Evolutionary conservation across 1,284 basidiomycete genomes (phyloP).

Genomic region (Lignosus rhinocerotis): DNA sequence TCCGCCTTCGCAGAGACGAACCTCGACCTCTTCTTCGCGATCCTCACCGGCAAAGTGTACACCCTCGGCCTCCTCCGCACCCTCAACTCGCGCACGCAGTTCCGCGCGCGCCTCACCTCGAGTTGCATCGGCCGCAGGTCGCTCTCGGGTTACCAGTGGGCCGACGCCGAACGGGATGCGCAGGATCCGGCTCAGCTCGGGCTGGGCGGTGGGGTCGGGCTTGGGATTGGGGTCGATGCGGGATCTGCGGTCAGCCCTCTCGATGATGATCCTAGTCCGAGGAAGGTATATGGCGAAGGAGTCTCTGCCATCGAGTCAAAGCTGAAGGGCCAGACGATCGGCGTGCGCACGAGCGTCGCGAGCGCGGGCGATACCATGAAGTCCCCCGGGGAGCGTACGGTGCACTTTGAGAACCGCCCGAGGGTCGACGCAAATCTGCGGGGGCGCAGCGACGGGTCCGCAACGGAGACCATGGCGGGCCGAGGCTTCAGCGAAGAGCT

Average conservation of each 20-base stretch:
- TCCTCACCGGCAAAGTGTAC: conserved; percentile 53
- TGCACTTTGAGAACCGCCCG: not conserved
- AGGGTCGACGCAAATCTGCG: not conserved
- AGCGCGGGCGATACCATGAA: not conserved
- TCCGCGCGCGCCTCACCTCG: conserved; percentile 43
- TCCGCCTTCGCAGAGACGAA: conserved; percentile 29
- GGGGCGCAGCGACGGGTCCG: no score
- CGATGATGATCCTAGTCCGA: not conserved
- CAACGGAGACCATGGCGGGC: no score
- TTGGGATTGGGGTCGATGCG: not conserved
- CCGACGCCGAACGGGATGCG: conserved; percentile 1
- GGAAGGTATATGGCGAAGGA: no score
- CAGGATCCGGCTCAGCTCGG: no score
- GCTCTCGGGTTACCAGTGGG: conserved; percentile 36
- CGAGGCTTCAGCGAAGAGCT: no score
- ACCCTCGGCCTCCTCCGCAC: conserved; percentile 48
- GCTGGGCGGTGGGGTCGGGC: not conserved
- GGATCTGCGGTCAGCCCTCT: not conserved
- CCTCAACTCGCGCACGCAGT: conserved; percentile 43
- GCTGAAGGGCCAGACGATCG: not conserved
- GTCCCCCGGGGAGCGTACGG: not conserved
- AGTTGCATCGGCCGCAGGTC: conserved; percentile 41
- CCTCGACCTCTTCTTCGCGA: conserved; percentile 48
- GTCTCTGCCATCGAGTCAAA: not conserved
- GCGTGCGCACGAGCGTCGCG: not conserved